Evolutionary conservation across 805 yeast species (phyloP), one percentile per base, ranked within the genome.

Genomic region (Naumovozyma baii): DNA sequence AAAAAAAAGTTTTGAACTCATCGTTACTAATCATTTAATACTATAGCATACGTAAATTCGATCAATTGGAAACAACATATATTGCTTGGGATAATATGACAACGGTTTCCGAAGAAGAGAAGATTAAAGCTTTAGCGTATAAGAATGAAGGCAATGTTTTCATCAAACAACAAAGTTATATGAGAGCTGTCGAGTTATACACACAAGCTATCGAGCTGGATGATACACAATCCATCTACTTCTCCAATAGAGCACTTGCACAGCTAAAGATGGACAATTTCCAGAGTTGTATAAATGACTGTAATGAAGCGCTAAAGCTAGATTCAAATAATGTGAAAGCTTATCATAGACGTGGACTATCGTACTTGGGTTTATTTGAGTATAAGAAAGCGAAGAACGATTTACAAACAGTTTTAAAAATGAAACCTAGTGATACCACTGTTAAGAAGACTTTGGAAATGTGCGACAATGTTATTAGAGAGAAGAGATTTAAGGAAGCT

Each of bases 181-280:
- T 67, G 3, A 67, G 69, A 26, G 96, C 96, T 5, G 65, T 79
- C n/a, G 78, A 72, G 9, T 57, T 68, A 3, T 90, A 92, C 60
- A 73, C 90, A 1, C 58, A 70, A 44, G 96, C 96, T 7, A 81
- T 90, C 28, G 80, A 70, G 20, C 47, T 80, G 12, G 80, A 80
- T 48, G 59, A 70, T 10, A 48, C 64, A 3, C 78, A 79, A 38
- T 75, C 83, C 2, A 70, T 79, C 25, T 77, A 80, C 46, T 85
- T 69, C 55, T 80, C 95, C 8, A 90, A 90, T 62, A 70, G 96
- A 47, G 96, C 97, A 0, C 87, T 86, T 57, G 95, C 86, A 1
- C 80, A 87, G 49, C 76, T 90, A 54, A 84, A 86, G 52, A 60
- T 79, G 40, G 98, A 90, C 58, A 80, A 80, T 51, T 88, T 81